Evolutionary conservation across 345 rosid species (phyloP).

Genomic region (Brassica cretica): DNA sequence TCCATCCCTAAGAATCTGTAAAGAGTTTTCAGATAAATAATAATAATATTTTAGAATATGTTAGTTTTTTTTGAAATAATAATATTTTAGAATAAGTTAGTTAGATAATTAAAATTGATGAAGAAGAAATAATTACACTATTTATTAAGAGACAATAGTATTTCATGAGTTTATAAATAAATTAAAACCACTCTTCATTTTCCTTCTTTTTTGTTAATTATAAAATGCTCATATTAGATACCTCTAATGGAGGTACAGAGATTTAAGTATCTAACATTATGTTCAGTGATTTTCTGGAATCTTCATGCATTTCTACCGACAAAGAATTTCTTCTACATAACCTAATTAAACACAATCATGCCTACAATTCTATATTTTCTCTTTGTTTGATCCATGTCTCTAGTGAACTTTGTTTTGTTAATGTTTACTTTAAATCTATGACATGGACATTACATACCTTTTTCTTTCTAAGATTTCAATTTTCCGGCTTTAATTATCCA

Average conservation of each 20-base stretch:
- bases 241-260: background rate
- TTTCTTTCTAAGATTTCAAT: conserved; percentile 20
- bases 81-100: background rate
- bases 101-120: background rate
- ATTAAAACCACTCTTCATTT: background rate
- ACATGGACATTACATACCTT: conserved; percentile 34
- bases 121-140: background rate
- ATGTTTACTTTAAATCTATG: conserved; percentile 30
- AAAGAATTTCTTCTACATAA: background rate
- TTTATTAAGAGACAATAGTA: background rate
- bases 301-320: background rate
- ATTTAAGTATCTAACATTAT: background rate
- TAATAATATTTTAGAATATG: background rate
- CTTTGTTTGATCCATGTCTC: conserved; percentile 28
- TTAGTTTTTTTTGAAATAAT: background rate
- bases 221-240: background rate
- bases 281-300: background rate
- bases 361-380: background rate
- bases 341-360: conserved; percentile 21
- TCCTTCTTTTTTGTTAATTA: background rate
- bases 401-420: conserved; percentile 27
- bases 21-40: background rate
- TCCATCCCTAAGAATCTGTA: background rate
- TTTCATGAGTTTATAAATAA: background rate
- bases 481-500: conserved; percentile 29